Evolutionary conservation across 345 rosid species (phyloP).

Genomic region (Citrus sp.): DNA sequence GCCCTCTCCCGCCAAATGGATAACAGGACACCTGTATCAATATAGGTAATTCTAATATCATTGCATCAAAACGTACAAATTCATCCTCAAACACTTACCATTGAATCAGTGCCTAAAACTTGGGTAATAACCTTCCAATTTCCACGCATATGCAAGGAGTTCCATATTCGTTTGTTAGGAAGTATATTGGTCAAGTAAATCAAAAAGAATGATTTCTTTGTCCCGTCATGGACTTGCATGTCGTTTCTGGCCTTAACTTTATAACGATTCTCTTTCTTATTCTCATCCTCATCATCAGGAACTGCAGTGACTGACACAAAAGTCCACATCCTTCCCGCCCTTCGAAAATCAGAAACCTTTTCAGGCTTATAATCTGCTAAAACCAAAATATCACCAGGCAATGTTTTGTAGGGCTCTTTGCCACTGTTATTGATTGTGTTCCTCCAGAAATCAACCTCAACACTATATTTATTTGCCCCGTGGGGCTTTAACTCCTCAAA

Average conservation of each 20-base stretch:
- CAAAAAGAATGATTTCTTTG: background rate
- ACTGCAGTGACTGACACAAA: constrained; percentile 16
- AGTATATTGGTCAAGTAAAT: constrained; percentile 30
- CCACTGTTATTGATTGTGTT: constrained; percentile 19
- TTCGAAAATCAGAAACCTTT: constrained; percentile 30
- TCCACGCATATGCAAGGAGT: background rate
- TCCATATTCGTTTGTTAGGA: constrained; percentile 10
- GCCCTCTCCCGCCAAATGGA: too few relatives aligned
- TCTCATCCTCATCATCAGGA: background rate
- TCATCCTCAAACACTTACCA: background rate
- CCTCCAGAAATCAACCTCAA: constrained; percentile 29
- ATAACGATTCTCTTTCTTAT: background rate
- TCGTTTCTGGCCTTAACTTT: background rate
- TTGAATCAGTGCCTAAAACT: constrained; percentile 10
- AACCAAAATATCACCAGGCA: constrained; percentile 39
- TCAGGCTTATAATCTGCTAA: constrained; percentile 33
- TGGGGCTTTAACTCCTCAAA: background rate
- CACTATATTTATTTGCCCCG: constrained; percentile 5
- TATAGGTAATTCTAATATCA: background rate
- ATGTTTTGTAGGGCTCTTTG: constrained; percentile 35
- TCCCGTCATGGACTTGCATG: background rate
- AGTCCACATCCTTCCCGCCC: constrained; percentile 30
- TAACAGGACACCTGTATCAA: background rate
- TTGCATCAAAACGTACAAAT: background rate
- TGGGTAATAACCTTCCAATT: constrained; percentile 12